Conservation (phyloP, 148 eudicot species). For the Amaranthus palmeri region DNA sequence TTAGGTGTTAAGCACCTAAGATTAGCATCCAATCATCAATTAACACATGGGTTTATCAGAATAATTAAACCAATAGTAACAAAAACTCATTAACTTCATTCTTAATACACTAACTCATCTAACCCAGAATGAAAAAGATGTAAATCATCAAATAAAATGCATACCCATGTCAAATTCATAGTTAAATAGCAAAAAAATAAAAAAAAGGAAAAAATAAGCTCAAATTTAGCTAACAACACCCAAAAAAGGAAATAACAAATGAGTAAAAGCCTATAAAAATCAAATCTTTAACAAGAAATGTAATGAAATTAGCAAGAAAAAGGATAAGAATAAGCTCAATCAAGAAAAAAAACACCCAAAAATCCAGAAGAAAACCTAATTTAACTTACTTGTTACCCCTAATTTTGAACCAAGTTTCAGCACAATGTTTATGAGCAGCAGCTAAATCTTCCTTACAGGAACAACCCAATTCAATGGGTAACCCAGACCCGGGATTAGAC, state of each 20-base stretch:
- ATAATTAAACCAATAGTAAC: background rate
- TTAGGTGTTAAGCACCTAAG: background rate
- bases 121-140: too few relatives aligned
- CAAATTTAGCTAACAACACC: too few relatives aligned
- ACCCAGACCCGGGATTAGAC: constrained; percentile 46
- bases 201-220: too few relatives aligned
- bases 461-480: constrained; percentile 76
- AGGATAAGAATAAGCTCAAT: too few relatives aligned
- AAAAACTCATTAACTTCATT: background rate
- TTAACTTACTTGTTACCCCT: constrained; percentile 76
- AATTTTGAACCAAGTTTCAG: constrained; percentile 92
- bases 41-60: background rate
- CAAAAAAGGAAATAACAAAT: too few relatives aligned
- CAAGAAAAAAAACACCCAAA: too few relatives aligned
- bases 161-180: too few relatives aligned
- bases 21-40: background rate
- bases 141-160: too few relatives aligned
- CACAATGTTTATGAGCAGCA: constrained; percentile 84
- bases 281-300: background rate
- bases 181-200: too few relatives aligned
- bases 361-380: too few relatives aligned
- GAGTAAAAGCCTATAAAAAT: background rate
- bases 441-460: constrained; percentile 86
- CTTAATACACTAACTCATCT: too few relatives aligned
- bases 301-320: background rate